These are phyloP conservation scores for Hyaloscypha hepaticicola DNA, from an alignment of 495 filamentous ascomycete genomes.

Conservation along the genomic window DNA sequence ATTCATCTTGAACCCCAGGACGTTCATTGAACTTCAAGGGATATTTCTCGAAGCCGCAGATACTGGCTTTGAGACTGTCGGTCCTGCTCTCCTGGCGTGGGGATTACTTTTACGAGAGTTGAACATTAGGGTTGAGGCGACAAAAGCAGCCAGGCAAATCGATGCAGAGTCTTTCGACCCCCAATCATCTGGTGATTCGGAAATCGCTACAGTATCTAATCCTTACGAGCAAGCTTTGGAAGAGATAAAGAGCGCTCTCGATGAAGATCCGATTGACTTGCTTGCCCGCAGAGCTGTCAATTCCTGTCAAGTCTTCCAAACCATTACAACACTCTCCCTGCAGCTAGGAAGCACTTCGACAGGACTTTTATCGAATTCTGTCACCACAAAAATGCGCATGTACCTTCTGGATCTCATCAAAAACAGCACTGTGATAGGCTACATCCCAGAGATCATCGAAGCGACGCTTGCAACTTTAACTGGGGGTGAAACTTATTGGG, in stretches of 20 bases:
- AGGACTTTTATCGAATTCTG: slow-evolving; percentile 44
- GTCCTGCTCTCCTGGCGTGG: slow-evolving; percentile 75
- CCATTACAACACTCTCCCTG: slow-evolving; percentile 56
- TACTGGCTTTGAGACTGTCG: slow-evolving; percentile 48
- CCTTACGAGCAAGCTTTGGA: slow-evolving; percentile 55
- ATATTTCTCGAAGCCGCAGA: slow-evolving; percentile 53
- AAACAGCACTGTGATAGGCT: slow-evolving; percentile 56
- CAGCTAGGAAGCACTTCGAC: slow-evolving; percentile 44
- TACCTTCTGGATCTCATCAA: slow-evolving; percentile 65
- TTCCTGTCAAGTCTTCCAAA: slow-evolving; percentile 57
- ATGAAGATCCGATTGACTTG: slow-evolving; percentile 47
- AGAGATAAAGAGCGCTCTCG: slow-evolving; percentile 39
- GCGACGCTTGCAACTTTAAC: slow-evolving; percentile 60
- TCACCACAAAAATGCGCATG: slow-evolving; percentile 54
- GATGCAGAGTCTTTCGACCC: slow-evolving; percentile 4
- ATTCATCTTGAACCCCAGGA: slow-evolving; percentile 62
- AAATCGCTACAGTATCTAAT: slow-evolving; percentile 44
- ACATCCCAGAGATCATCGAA: slow-evolving; percentile 63
- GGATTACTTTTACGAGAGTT: slow-evolving; percentile 69
- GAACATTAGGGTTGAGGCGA: slow-evolving; percentile 7
- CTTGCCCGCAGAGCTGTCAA: slow-evolving; percentile 51
- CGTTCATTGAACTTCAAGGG: slow-evolving; percentile 63
- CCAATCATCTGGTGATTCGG: slow-evolving; percentile 30
- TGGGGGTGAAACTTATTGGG: slow-evolving; percentile 54
- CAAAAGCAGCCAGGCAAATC: background rate